phyloP scores from a whole-genome alignment of 495 filamentous ascomycete genomes.

The Evernia prunastri region DNA sequence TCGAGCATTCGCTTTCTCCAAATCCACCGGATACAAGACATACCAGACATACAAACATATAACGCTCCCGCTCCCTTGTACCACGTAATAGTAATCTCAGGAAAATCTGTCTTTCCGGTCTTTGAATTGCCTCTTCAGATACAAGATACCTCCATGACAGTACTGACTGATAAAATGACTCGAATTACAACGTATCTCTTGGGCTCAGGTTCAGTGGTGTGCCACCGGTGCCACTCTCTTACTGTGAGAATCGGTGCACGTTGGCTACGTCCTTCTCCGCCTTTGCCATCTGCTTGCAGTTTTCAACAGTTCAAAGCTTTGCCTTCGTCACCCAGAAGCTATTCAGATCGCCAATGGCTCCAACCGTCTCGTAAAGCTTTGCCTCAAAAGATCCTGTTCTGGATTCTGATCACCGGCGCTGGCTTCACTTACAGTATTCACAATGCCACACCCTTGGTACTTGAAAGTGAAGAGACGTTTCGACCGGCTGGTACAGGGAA shows the following conservation, averaged over 20 bases:
- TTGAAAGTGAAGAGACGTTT: conserved; percentile 6
- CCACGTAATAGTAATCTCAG: background rate
- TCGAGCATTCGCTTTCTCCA: too few relatives aligned
- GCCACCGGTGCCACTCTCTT: background rate
- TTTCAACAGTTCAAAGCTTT: background rate
- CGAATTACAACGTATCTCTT: background rate
- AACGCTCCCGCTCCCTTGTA: too few relatives aligned
- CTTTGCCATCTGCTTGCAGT: background rate
- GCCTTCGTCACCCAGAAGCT: background rate
- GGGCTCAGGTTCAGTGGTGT: background rate
- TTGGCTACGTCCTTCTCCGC: background rate
- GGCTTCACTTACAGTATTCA: background rate
- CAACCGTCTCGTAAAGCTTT: background rate
- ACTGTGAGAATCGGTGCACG: background rate
- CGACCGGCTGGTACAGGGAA: background rate
- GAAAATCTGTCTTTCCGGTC: background rate
- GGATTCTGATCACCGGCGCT: background rate
- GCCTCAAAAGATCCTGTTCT: background rate
- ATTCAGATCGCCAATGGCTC: background rate
- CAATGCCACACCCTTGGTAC: background rate
- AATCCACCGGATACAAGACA: too few relatives aligned
- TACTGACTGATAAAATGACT: background rate
- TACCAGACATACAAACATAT: too few relatives aligned
- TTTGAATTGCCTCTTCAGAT: background rate
- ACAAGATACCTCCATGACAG: background rate